Percentiles rank a stretch among this genome's conserved stretches.
phyloP scores from a whole-genome alignment of 192 early-diverging fungal genomes.

The Linnemannia schmuckeri region DNA sequence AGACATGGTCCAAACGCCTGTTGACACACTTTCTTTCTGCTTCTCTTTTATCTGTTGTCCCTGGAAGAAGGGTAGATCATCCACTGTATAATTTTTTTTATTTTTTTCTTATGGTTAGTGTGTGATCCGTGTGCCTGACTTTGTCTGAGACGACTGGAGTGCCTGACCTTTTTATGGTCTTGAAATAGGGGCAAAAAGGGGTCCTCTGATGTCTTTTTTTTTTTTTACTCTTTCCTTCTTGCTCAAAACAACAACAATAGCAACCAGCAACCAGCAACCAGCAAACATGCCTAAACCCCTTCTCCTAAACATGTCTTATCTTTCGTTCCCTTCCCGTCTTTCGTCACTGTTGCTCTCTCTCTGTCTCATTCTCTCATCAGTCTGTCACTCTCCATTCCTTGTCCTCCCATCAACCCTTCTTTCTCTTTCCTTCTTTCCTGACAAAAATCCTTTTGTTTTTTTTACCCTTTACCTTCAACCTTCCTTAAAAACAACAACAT shows the following conservation, averaged over 20 bases:
- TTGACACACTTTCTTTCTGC: not conserved
- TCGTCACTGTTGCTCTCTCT: not conserved
- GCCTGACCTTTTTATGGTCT: not conserved
- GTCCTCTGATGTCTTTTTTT: not conserved
- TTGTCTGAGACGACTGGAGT: too few species aligned
- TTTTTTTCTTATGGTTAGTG: not conserved
- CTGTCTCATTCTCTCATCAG: not conserved
- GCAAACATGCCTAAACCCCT: not conserved
- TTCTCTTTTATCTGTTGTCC: not conserved
- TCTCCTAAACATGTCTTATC: not conserved
- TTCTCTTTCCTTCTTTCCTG: not conserved
- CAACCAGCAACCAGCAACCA: too few species aligned
- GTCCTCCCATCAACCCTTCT: not conserved
- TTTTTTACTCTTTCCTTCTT: not conserved
- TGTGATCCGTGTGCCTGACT: not conserved
- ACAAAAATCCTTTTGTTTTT: too few species aligned
- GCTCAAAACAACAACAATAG: not conserved
- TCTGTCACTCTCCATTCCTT: not conserved
- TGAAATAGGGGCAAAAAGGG: conserved; percentile 10
- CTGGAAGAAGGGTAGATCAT: not conserved
- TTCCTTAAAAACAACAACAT: not conserved
- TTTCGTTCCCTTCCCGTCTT: not conserved
- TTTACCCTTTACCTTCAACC: not conserved
- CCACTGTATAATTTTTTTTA: not conserved
- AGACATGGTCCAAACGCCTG: conserved; percentile 2